Base-by-base conservation (phyloP, 2,329 filamentous ascomycete species). In the Balansia obtecta region DNA sequence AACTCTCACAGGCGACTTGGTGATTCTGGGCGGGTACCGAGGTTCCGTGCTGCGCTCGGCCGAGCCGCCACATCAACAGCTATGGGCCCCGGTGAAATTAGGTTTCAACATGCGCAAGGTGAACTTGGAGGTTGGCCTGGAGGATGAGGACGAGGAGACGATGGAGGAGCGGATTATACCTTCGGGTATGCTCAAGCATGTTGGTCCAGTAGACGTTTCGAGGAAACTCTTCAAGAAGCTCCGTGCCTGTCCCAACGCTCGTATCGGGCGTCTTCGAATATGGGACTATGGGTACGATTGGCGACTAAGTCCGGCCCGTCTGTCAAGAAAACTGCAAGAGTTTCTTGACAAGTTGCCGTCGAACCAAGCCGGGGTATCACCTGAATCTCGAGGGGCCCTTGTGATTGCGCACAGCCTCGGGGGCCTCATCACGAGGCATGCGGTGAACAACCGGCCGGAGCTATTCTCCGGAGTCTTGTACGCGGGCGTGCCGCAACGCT, bases 261-360 rank as follows among this genome's bases (percentile, higher is more conserved):
- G 78, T 48, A 74, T 71, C 4, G 88, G 87, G 8, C 83, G 77
- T 54, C 70, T 96, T 6, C 76, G 88, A 45, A 77, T 95, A 1
- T 89, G 89, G 72, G 85, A 96, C 59, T 97, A 91, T 61, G 89
- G 90, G 16, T 97, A 95, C 60, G 91, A 97, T 67, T 97, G 91
- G 91, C 78, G 91, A 15, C 71, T 96, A 39, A 93, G 87, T 55
- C 91, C 91, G 1, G 78, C 84, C 60, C 71, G 88, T 1, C 75
- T 93, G 0, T 89, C 86, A 3, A 72, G 74, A 44, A 80, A 80
- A 53, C 70, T 97, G n/a, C 79, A 83, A 37, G 68, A 76, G 16
- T 95, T 87, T 59, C 71, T 97, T 13, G 80, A 86, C 60, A 73
- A 68, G 2, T 71, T 97, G 1, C 85, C 85, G 0, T 89, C 81